Conservation (phyloP, 805 yeast genomes). For the Yamadazyma paraphyllophila region DNA sequence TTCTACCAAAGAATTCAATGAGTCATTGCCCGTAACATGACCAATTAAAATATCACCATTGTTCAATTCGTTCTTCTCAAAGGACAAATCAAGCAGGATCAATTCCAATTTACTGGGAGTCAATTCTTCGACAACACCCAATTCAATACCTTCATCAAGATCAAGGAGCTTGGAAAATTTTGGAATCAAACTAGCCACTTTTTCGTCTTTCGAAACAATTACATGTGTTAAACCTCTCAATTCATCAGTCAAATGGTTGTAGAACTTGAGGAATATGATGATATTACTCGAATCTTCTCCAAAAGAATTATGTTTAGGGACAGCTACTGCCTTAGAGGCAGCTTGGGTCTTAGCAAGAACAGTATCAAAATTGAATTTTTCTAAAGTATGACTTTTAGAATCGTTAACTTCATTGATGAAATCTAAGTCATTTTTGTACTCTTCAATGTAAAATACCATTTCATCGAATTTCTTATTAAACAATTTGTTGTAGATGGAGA, state of each 20-base stretch:
- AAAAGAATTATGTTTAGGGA: background rate
- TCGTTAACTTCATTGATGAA: background rate
- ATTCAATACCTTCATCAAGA: slow-evolving; percentile 28
- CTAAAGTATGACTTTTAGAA: slow-evolving; percentile 6
- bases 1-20: slow-evolving; percentile 21
- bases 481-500: slow-evolving; percentile 47
- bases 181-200: slow-evolving; percentile 40
- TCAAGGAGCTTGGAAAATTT: slow-evolving; percentile 42
- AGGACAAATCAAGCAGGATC: slow-evolving; percentile 39
- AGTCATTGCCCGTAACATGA: slow-evolving; percentile 19
- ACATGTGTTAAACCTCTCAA: slow-evolving; percentile 68
- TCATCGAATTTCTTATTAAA: slow-evolving; percentile 48
- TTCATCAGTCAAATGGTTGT: slow-evolving; percentile 53
- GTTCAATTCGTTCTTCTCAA: slow-evolving; percentile 56
- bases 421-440: slow-evolving; percentile 37
- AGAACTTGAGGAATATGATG: slow-evolving; percentile 57
- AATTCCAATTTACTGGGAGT: slow-evolving; percentile 51
- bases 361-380: slow-evolving; percentile 23
- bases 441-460: slow-evolving; percentile 66
- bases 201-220: slow-evolving; percentile 48
- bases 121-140: slow-evolving; percentile 59
- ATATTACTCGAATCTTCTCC: slow-evolving; percentile 14
- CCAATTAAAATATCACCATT: slow-evolving; percentile 65
- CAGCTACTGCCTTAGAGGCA: background rate
- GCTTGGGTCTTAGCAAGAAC: slow-evolving; percentile 15